phyloP scores from a whole-genome alignment of 2,329 filamentous ascomycete genomes.

The Orbilia javanica region DNA sequence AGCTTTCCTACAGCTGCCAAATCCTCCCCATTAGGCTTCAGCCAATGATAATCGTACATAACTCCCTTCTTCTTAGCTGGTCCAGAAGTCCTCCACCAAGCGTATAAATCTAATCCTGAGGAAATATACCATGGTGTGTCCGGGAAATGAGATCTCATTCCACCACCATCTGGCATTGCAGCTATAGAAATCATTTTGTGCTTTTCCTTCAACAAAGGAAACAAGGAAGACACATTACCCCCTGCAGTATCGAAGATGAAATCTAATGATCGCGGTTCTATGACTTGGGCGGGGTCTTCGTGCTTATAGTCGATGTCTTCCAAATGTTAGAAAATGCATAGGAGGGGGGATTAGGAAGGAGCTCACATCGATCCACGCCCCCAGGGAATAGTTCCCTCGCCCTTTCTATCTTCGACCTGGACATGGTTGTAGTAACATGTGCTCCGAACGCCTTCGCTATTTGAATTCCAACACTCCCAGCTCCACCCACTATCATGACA shows the following conservation, averaged over 20 bases:
- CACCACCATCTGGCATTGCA: constrained; percentile 29
- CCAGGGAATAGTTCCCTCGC: constrained; percentile 44
- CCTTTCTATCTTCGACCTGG: constrained; percentile 30
- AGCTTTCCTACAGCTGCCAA: constrained; percentile 22
- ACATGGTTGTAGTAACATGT: constrained; percentile 52
- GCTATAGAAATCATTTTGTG: constrained; percentile 47
- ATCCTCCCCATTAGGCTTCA: constrained; percentile 46
- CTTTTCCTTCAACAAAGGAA: constrained; percentile 42
- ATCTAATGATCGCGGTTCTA: constrained; percentile 42
- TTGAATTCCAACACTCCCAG: constrained; percentile 52
- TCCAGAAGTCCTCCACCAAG: constrained; percentile 27
- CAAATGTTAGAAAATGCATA: neutral
- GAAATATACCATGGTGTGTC: constrained; percentile 44
- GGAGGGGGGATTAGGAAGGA: neutral
- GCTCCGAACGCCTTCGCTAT: constrained; percentile 46
- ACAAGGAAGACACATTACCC: constrained; percentile 20
- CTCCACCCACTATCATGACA: constrained; percentile 46
- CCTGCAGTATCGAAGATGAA: constrained; percentile 52
- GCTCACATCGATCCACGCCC: constrained; percentile 41
- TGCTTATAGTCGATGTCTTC: constrained; percentile 52
- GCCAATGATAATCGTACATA: constrained; percentile 27
- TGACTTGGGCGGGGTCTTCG: constrained; percentile 32
- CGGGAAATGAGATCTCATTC: constrained; percentile 19
- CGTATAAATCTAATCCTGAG: constrained; percentile 26
- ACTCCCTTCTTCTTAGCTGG: constrained; percentile 32